Percentiles rank a stretch among this genome's conserved stretches.
These are phyloP conservation scores for Monosporozyma solicola DNA, from an alignment of 805 yeast species.

Conservation along the genomic window DNA sequence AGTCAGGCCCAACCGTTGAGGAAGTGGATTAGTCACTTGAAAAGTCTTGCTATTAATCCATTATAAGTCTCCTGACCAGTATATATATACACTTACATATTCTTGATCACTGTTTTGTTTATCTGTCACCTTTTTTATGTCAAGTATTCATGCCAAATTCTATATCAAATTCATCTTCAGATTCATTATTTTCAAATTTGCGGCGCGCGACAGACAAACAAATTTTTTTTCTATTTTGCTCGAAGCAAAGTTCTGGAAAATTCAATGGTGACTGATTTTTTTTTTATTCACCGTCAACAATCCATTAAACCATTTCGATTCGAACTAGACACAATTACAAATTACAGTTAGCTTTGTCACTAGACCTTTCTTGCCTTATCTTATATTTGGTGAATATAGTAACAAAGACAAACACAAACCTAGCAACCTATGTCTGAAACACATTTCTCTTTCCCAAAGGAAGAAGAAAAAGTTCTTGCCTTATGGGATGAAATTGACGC, in stretches of 20 bases:
- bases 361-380: background rate
- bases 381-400: background rate
- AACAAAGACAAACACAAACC: background rate
- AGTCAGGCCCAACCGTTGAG: slow-evolving; percentile 67
- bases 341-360: background rate
- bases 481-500: slow-evolving; percentile 91
- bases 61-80: background rate
- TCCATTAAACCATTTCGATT: background rate
- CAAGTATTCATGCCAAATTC: background rate
- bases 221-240: background rate
- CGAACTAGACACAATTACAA: background rate
- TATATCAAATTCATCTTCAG: background rate
- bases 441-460: slow-evolving; percentile 70
- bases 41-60: background rate
- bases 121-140: background rate
- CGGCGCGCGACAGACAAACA: background rate
- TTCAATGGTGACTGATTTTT: background rate
- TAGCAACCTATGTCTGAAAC: slow-evolving; percentile 31
- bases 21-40: slow-evolving; percentile 50
- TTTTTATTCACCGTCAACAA: background rate
- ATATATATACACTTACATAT: background rate
- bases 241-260: background rate
- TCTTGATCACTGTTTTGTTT: background rate
- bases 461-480: slow-evolving; percentile 73
- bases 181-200: background rate